phyloP scores from a whole-genome alignment of 441 rosid species.

The Bocquillonia castaneifolia region DNA sequence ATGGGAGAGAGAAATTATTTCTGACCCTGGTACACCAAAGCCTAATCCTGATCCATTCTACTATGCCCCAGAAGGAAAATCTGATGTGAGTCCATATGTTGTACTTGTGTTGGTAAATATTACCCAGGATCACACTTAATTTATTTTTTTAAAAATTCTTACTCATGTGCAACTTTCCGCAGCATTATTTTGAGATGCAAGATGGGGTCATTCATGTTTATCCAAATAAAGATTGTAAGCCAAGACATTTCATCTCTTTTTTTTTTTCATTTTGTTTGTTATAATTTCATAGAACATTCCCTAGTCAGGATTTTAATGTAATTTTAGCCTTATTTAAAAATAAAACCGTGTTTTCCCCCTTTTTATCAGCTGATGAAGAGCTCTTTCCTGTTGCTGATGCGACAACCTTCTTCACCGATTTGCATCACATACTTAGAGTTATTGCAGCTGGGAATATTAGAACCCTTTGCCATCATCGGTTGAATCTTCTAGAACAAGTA shows the following conservation, averaged over 20 bases:
- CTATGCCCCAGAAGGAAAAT: constrained; percentile 65
- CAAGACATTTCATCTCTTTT: constrained; percentile 5
- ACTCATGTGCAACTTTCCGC: constrained; percentile 25
- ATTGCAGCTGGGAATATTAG: constrained; percentile 92
- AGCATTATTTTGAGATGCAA: constrained; percentile 94
- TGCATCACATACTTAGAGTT: constrained; percentile 82
- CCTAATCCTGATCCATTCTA: constrained; percentile 82
- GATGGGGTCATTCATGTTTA: constrained; percentile 95
- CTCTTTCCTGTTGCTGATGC: constrained; percentile 97
- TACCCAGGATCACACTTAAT: background rate
- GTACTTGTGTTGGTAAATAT: background rate
- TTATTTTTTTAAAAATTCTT: constrained; percentile 14
- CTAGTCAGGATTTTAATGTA: background rate
- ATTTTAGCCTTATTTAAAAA: background rate
- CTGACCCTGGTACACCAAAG: constrained; percentile 96
- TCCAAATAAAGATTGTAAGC: constrained; percentile 69
- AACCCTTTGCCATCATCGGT: constrained; percentile 85
- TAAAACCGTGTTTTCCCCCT: constrained; percentile 16
- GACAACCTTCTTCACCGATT: constrained; percentile 87
- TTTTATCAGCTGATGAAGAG: constrained; percentile 59
- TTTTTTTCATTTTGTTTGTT: background rate
- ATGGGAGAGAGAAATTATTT: constrained; percentile 92
- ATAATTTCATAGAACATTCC: constrained; percentile 3
- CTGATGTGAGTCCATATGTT: constrained; percentile 52
- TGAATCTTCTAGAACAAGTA: constrained; percentile 95